Evolutionary conservation across 2,329 filamentous ascomycete genomes (phyloP), one percentile per base, ranked within the genome.

Genomic region (Ambrosiella xylebori): DNA sequence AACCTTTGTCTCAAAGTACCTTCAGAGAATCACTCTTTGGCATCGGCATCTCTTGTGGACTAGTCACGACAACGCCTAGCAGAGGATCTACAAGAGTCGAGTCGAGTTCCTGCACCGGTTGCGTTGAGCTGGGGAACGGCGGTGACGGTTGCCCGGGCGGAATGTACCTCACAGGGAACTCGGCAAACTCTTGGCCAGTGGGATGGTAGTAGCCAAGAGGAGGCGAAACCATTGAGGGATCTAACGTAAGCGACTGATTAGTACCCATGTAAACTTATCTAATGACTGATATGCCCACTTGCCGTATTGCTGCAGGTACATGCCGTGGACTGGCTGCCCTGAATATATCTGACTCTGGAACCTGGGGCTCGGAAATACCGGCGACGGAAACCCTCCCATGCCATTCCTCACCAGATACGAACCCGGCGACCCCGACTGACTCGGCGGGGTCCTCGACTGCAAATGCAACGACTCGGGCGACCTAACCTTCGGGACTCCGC

Each of bases 41-140:
- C 1, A 19, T 27, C 12, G 52, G 12, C 51, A 50, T 55, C 15
- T 59, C 57, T 40, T 59, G 57, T 1, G 53, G 52, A 56, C 54
- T 56, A 3, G 41, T 56, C 9, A 49, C 15, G 5, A 56, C 35
- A 17, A 56, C 50, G 8, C n/a, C 44, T 2, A 44, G 41, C 15
- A 9, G 17, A 13, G 15, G 47, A 13, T 19, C 38, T 15, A 40
- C 11, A 39, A 41, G 11, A 13, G 53, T 55, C 17, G 53, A 55
- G 17, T 56, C 54, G 2, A 38, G 54, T 12, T 49, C 41, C 17
- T 56, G 54, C 6, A 51, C 47, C 8, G 47, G 47, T 11, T 35
- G 17, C 3, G 35, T 19, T 2, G 17, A 27, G 17, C 13, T 51
- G 9, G 27, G 13, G 47, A 51, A 51, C 17, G n/a, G 47, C 8